These are phyloP conservation scores for Neolentinus lepideus DNA, from an alignment of 1,284 basidiomycete genomes.

Conservation along the genomic window DNA sequence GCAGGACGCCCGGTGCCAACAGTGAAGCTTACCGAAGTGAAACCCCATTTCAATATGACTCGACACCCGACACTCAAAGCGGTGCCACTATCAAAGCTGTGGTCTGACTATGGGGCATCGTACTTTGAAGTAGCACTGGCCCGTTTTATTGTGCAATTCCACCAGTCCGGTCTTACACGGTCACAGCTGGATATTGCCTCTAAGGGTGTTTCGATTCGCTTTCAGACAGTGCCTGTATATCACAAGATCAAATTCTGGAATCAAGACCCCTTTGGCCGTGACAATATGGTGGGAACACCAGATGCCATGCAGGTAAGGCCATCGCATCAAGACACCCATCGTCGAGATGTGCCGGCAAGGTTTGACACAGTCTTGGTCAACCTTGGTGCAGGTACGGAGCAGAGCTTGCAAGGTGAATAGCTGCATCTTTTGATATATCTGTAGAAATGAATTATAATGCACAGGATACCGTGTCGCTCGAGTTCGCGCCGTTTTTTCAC, in stretches of 20 bases:
- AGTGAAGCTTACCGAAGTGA: neutral
- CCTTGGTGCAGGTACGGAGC: neutral
- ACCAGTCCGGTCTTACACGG: slow-evolving; percentile 9
- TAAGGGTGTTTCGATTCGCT: slow-evolving; percentile 11
- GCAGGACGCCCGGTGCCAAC: neutral
- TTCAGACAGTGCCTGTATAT: slow-evolving; percentile 15
- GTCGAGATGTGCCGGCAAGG: slow-evolving; percentile 5
- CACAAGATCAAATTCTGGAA: slow-evolving; percentile 18
- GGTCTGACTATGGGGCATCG: slow-evolving; percentile 7
- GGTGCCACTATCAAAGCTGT: slow-evolving; percentile 5
- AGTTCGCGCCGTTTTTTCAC: slow-evolving; percentile 17
- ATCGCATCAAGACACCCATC: slow-evolving; percentile 6
- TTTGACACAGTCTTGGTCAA: slow-evolving; percentile 17
- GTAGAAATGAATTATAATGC: neutral
- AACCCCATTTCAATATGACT: slow-evolving; percentile 3
- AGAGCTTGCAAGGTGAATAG: neutral
- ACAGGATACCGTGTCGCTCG: slow-evolving; percentile 17
- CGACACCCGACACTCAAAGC: slow-evolving; percentile 7
- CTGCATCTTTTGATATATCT: neutral
- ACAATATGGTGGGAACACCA: neutral
- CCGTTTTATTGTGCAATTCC: slow-evolving; percentile 10
- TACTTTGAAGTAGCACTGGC: slow-evolving; percentile 11
- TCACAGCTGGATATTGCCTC: slow-evolving; percentile 11
- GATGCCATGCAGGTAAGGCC: slow-evolving; percentile 20
- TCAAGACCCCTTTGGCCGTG: neutral